Percentiles rank a stretch among this genome's conserved stretches.
These are phyloP conservation scores for Hypoxylon sp. DNA, from an alignment of 2,329 filamentous ascomycete species.

Conservation along the genomic window DNA sequence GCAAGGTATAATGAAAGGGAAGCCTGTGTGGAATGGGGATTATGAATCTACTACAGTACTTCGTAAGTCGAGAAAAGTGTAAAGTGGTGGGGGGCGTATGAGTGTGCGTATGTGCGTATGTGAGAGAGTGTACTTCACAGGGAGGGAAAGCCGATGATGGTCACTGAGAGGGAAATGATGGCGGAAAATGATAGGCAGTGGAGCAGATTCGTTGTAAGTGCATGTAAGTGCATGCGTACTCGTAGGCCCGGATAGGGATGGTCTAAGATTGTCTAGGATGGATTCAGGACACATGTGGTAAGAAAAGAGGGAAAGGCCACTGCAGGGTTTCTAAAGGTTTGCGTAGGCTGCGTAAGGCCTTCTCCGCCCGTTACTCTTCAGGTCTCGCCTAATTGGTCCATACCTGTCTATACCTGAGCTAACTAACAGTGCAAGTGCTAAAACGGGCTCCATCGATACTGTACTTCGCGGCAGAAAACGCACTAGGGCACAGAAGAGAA, in stretches of 20 bases:
- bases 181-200: constrained; percentile 29
- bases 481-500: constrained; percentile 43
- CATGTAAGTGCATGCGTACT: constrained; percentile 36
- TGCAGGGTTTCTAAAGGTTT: constrained; percentile 33
- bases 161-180: constrained; percentile 13
- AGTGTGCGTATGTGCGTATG: constrained; percentile 15
- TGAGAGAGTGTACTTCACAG: constrained; percentile 11
- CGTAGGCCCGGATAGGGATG: constrained; percentile 31
- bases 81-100: constrained; percentile 30
- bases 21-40: constrained; percentile 19
- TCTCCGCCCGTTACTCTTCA: constrained; percentile 39
- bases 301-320: constrained; percentile 22
- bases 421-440: constrained; percentile 33
- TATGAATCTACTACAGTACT: constrained; percentile 34
- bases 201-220: constrained; percentile 27
- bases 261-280: constrained; percentile 12
- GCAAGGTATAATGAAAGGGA: constrained; percentile 19
- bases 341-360: constrained; percentile 47
- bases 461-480: constrained; percentile 44
- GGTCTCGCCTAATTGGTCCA: constrained; percentile 33
- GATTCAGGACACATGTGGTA: constrained; percentile 38
- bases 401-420: constrained; percentile 6
- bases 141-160: constrained; percentile 27
- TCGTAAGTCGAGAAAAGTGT: constrained; percentile 29
- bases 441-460: constrained; percentile 32